Base-by-base conservation (phyloP, 768 basidiomycete genomes). In the Suillus sp. region DNA sequence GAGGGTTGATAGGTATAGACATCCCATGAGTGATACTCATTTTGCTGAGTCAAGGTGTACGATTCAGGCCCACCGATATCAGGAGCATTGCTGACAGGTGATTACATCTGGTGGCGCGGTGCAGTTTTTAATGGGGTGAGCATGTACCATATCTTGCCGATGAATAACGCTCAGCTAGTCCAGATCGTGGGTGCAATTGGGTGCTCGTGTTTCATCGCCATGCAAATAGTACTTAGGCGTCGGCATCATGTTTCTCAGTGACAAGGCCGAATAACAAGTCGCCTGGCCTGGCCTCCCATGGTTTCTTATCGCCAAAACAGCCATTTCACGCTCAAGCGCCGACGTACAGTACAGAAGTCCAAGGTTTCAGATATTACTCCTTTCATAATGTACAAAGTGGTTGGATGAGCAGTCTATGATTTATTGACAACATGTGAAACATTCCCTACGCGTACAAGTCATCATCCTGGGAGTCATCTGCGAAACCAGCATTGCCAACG, bases 381-480 rank as follows among this genome's bases (percentile, higher is more conserved):
- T 50, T 34, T 56, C 60, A 35, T 61, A 56, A 61, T 37, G 32
- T 56, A 61, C 45, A 55, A 30, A 61, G 53, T 61, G 45, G n/a
- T 25, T 38, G 11, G 25, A 40, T 20, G 10, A 11, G 25, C 56
- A 30, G 38, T 57, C 56, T 40, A 57, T 25, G 56, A 27, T 57
- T 40, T 57, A 57, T 27, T 40, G 37, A 37, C 18, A 55, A 55
- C 25, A 57, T 40, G 25, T 38, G 25, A 27, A 27, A 57, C 11
- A 16, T 30, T 40, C 38, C 56, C 57, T 75, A 96, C 65, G 94
- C 93, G 72, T 97, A 97, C 75, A 97, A 74, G 74, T 96, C 95
- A 67, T 97, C 95, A 70, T 96, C 95, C 62, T 86, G 88, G 10
- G 87, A 80, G 67, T 97, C 95, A 64, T 96, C 93, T 40, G 87